Conservation (phyloP, 1,284 basidiomycete genomes). For the Cryptococcus amylolentus region DNA sequence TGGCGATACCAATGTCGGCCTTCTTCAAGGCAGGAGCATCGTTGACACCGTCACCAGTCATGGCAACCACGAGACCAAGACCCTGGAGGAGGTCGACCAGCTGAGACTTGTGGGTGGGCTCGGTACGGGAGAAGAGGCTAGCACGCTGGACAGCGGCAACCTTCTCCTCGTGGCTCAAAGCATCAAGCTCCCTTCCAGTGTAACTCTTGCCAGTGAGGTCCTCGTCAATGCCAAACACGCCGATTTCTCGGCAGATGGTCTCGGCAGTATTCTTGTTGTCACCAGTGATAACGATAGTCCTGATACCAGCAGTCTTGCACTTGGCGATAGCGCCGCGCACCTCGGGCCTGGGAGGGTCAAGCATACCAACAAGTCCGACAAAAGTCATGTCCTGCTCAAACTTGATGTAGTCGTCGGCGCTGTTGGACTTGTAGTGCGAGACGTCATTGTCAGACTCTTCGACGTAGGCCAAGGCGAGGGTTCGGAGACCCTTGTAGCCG, state of each 20-base stretch:
- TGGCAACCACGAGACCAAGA: conserved; percentile 91
- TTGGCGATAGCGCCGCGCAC: conserved; percentile 81
- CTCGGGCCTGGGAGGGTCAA: conserved; percentile 95
- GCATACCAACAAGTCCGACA: conserved; percentile 94
- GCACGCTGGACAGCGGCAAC: conserved; percentile 78
- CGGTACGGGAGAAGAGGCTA: conserved; percentile 86
- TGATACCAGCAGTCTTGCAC: conserved; percentile 88
- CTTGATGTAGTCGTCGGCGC: conserved; percentile 72
- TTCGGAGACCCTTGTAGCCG: conserved; percentile 77
- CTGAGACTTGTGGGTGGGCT: conserved; percentile 92
- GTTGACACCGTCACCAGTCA: conserved; percentile 96
- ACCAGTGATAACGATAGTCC: conserved; percentile 96
- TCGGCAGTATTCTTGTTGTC: conserved; percentile 98
- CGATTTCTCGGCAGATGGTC: conserved; percentile 93
- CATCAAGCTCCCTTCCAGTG: conserved; percentile 89
- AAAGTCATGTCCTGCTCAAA: conserved; percentile 91
- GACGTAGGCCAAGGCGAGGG: conserved; percentile 84
- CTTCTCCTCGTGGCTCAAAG: conserved; percentile 73
- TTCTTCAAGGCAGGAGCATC: conserved; percentile 95
- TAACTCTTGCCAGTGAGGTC: conserved; percentile 87
- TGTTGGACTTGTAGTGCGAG: conserved; percentile 73
- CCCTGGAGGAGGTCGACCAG: conserved; percentile 93
- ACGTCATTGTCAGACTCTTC: conserved; percentile 73
- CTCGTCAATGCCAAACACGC: conserved; percentile 79
- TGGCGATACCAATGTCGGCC: conserved; percentile 97